Evolutionary conservation across 2,329 filamentous ascomycete genomes (phyloP).

Genomic region (Drechslerella stenobrocha): DNA sequence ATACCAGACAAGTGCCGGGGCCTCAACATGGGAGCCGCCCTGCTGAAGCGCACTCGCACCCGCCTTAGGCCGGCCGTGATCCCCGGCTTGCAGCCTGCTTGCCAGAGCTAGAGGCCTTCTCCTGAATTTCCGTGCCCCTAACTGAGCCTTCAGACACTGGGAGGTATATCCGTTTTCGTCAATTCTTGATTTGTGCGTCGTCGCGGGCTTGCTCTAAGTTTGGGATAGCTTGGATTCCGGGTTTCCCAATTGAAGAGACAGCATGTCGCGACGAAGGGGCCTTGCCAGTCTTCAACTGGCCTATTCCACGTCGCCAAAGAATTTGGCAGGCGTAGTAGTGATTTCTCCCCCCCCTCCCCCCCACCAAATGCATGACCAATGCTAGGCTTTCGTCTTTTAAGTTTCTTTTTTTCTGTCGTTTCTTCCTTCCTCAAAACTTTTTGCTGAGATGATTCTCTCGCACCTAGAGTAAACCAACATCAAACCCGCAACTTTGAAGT

Average conservation of each 20-base stretch:
- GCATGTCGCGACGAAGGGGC: constrained; percentile 1
- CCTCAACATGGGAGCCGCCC: too few species aligned
- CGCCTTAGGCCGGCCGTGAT: too few species aligned
- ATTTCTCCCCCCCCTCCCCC: too few species aligned
- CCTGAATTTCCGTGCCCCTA: not conserved
- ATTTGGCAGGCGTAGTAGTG: constrained; percentile 1
- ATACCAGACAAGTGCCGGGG: too few species aligned
- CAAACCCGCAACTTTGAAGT: not conserved
- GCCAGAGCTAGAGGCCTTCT: too few species aligned
- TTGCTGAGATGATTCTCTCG: too few species aligned
- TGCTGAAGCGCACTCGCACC: not conserved
- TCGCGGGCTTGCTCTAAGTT: not conserved
- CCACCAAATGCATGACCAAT: too few species aligned
- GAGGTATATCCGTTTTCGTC: not conserved
- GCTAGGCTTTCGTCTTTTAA: too few species aligned
- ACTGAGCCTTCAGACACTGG: too few species aligned
- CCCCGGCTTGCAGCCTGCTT: too few species aligned
- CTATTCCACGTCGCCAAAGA: constrained; percentile 6
- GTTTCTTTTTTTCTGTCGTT: not conserved
- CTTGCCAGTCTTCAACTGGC: not conserved
- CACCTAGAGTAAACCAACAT: too few species aligned
- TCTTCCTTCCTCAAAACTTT: not conserved
- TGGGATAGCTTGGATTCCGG: not conserved
- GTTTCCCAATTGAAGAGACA: not conserved
- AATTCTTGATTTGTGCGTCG: not conserved